phyloP scores from a whole-genome alignment of 164 flowering plant species.

The Santalum album region DNA sequence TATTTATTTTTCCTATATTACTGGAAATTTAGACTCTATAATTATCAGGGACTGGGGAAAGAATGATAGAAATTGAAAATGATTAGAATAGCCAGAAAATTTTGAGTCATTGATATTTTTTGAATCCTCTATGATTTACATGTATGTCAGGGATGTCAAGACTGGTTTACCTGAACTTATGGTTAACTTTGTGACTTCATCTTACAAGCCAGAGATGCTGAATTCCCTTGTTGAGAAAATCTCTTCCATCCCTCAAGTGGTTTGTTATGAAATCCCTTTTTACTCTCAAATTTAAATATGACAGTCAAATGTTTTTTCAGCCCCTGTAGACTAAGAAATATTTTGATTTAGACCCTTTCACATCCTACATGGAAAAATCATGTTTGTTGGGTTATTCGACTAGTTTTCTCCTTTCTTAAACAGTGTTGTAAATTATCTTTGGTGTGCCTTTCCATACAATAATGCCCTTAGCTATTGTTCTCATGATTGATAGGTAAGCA shows the following conservation, averaged over 20 bases:
- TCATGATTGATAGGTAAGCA: slow-evolving; percentile 50
- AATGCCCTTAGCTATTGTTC: background rate
- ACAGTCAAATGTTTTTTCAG: slow-evolving; percentile 1
- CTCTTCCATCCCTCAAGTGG: slow-evolving; percentile 78
- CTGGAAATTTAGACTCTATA: too few species aligned
- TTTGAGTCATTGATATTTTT: too few species aligned
- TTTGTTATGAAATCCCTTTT: too few species aligned
- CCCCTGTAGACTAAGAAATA: background rate
- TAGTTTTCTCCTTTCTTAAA: too few species aligned
- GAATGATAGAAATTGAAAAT: too few species aligned
- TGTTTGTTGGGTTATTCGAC: too few species aligned
- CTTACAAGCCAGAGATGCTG: slow-evolving; percentile 79
- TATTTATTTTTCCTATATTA: too few species aligned
- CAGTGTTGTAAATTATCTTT: too few species aligned
- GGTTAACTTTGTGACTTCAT: slow-evolving; percentile 97
- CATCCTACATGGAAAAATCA: too few species aligned
- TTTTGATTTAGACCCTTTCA: too few species aligned
- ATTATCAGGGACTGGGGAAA: too few species aligned
- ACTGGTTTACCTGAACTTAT: slow-evolving; percentile 73
- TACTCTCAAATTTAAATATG: background rate
- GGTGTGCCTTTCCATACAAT: background rate
- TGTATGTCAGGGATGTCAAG: slow-evolving; percentile 50
- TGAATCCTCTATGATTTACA: background rate
- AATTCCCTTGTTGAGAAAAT: slow-evolving; percentile 68
- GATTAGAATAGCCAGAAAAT: too few species aligned